Evolutionary conservation across 1,284 basidiomycete species (phyloP).

Genomic region (Cryptococcus wingfieldii): DNA sequence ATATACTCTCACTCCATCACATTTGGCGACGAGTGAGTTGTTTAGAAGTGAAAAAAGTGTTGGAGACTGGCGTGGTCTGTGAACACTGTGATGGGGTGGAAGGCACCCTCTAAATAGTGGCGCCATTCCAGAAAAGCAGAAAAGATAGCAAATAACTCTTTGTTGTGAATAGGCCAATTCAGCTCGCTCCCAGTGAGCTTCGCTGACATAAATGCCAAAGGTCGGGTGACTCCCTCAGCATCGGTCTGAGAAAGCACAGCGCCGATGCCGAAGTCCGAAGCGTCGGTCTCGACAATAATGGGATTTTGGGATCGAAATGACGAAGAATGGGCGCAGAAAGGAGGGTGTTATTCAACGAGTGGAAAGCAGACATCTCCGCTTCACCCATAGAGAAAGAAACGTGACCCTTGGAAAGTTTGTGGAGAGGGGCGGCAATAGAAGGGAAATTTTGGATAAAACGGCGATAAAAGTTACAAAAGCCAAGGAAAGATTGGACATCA

Average conservation of each 20-base stretch:
- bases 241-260: neutral
- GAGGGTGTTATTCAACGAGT: neutral
- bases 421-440: neutral
- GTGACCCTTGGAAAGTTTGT: neutral
- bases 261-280: neutral
- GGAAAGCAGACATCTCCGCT: neutral
- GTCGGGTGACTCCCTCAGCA: neutral
- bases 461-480: neutral
- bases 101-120: constrained; percentile 44
- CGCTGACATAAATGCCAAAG: neutral
- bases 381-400: neutral
- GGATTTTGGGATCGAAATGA: neutral
- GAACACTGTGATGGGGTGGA: constrained; percentile 33
- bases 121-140: constrained; percentile 48
- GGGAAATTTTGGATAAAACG: neutral
- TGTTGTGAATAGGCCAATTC: constrained; percentile 53
- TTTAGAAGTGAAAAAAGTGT: constrained; percentile 47
- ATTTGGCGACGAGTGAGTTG: constrained; percentile 50
- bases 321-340: neutral
- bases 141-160: constrained; percentile 53
- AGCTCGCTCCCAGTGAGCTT: neutral
- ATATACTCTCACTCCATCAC: constrained; percentile 48
- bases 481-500: neutral
- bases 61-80: constrained; percentile 53
- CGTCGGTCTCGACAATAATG: neutral